phyloP scores from a whole-genome alignment of 495 filamentous ascomycete species.

The Talaromyces wortmannii region DNA sequence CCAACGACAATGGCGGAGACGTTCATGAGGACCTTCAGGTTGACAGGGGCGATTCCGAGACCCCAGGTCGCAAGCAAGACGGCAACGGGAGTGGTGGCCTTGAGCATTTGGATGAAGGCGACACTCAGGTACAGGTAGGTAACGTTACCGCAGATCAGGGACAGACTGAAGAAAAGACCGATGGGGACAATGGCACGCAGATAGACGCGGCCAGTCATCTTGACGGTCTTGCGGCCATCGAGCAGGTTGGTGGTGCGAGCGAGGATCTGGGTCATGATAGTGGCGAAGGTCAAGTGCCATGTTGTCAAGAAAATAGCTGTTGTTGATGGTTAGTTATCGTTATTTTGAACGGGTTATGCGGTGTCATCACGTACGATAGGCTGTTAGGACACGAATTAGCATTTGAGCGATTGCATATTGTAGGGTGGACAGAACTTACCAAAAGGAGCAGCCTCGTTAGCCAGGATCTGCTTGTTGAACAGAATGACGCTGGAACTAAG shows the following conservation, averaged over 20 bases:
- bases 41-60: constrained; percentile 69
- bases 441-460: constrained; percentile 62
- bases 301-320: constrained; percentile 71
- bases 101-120: constrained; percentile 94
- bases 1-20: constrained; percentile 85
- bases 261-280: constrained; percentile 83
- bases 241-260: constrained; percentile 79
- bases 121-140: constrained; percentile 90
- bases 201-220: constrained; percentile 90
- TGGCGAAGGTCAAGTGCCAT: constrained; percentile 88
- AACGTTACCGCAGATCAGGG: constrained; percentile 89
- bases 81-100: constrained; percentile 88
- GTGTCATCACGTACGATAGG: constrained; percentile 29
- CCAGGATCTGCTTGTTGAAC: constrained; percentile 97
- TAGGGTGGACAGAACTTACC: constrained; percentile 45
- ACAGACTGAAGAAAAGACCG: constrained; percentile 86
- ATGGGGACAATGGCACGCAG: constrained; percentile 89
- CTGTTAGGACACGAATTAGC: constrained; percentile 10
- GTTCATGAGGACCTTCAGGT: constrained; percentile 74
- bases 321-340: constrained; percentile 1
- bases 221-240: constrained; percentile 83
- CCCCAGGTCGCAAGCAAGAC: constrained; percentile 81
- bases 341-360: constrained; percentile 1
- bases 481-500: constrained; percentile 90
- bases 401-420: background rate